Base-by-base conservation (phyloP, 75 land plant species). In the Adiantum capillusveneris region DNA sequence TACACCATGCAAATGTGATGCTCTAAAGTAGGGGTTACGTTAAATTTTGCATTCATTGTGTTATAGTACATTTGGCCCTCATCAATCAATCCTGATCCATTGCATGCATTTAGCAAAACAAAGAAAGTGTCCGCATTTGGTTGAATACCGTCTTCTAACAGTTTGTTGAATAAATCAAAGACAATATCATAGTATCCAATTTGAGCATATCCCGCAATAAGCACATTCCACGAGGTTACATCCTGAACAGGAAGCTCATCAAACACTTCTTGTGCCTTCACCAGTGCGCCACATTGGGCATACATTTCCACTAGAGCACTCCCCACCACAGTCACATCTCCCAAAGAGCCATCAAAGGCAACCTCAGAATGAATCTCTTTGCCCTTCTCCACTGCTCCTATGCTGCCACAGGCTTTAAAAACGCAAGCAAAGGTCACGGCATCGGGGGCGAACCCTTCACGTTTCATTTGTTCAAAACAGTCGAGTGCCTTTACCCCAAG, bases 251-350 rank as follows among this genome's bases (percentile, higher is more conserved):
- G 45, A 52, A 27, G n/a, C 20, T 20, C 34, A 12, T 19, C 49
- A 46, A 77, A 72, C 25, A 34, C 59, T 1, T 34, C 28, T 20
- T 31, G 46, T 42, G 79, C 75, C 50, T 45, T 53, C 25, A 26
- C 25, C 5, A 77, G 34, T 34, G 18, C 53, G 31, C 79, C 79
- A 59, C 79, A 77, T 43, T 72, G 71, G 18, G 58, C 67, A 55
- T 77, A 77, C 66, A 72, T 49, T 49, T 77, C 75, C 58, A 77
- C 63, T 11, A 77, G 21, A 22, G 76, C 63, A 31, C 58, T 64
- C 29, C 59, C 76, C 31, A 77, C 43, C 26, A 64, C 56, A 26
- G 16, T 41, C 63, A 57, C 53, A 12, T n/a, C 22, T n/a, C 6
- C 50, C 14, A 46, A 13, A 0, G 53, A 18, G 18, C 51, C 51